Evolutionary conservation across 2,329 filamentous ascomycete genomes (phyloP).

Genomic region (Curvularia spicifera): DNA sequence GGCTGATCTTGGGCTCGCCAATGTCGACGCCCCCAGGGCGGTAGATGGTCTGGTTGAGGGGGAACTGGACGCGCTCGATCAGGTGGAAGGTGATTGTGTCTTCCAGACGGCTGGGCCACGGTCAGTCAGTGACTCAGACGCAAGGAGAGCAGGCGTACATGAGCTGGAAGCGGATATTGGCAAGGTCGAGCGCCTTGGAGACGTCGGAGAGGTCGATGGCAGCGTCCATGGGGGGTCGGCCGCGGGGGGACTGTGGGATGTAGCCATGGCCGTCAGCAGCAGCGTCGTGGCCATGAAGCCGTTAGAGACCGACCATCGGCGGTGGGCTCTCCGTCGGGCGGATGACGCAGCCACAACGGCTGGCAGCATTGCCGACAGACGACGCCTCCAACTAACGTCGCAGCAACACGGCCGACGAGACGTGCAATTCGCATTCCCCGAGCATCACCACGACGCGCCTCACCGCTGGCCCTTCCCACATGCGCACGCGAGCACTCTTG

Average conservation of each 20-base stretch:
- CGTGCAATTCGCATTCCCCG: not conserved
- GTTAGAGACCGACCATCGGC: constrained; percentile 21
- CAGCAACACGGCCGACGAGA: constrained; percentile 16
- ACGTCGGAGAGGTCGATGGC: constrained; percentile 87
- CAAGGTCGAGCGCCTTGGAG: constrained; percentile 83
- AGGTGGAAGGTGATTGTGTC: constrained; percentile 97
- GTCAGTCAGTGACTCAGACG: constrained; percentile 21
- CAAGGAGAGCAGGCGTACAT: constrained; percentile 67
- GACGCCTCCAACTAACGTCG: too few species aligned
- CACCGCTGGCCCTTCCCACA: constrained; percentile 1
- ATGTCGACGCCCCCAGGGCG: constrained; percentile 78
- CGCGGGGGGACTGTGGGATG: constrained; percentile 13
- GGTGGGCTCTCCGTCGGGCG: constrained; percentile 13
- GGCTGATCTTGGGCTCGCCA: constrained; percentile 73
- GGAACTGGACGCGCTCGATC: constrained; percentile 98
- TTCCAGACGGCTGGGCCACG: constrained; percentile 76
- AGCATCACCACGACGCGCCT: constrained; percentile 3
- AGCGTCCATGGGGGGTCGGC: constrained; percentile 73
- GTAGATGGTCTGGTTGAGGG: constrained; percentile 89
- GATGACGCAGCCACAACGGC: constrained; percentile 29
- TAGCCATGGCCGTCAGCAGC: constrained; percentile 13
- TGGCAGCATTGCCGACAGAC: not conserved
- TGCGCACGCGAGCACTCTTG: constrained; percentile 7
- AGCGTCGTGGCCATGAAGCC: not conserved
- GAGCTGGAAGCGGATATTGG: constrained; percentile 90